Evolutionary conservation across 192 early-diverging fungal genomes (phyloP), one percentile per base, ranked within the genome.

Genomic region (Haplosporangium gracile): DNA sequence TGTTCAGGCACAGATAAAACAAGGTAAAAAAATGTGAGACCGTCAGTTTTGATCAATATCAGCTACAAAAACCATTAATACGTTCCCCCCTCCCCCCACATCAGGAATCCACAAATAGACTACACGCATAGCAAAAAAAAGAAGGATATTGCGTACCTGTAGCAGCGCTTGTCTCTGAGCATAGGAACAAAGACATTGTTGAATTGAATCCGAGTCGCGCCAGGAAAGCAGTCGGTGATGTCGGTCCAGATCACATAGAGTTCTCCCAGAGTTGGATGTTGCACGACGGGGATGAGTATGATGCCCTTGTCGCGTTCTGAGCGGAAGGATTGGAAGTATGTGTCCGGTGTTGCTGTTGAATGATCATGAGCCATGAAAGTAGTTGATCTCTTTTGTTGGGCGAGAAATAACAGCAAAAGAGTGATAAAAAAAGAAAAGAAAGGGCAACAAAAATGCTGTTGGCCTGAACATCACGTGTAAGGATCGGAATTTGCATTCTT

Each of bases 221-320:
- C 55, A 6, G 82, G 82, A 42, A 84, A 84, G 34, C 82, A 84
- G 20, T 75, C 49, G 34, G 71, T 75, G 39, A 84, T 78, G 72
- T 84, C 82, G 24, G 72, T 75, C 82, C 82, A 84, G 45, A 79
- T 81, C 47, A 81, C 49, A 71, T 71, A 81, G 26, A n/a, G 47
- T 22, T 81, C 80, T 39, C 74, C 68, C 10, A 51, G 53, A 16
- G 68, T 32, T 15, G 80, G 80, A 45, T 81, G 80, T 76, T 26
- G 39, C 0, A 60, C 68, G 16, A 51, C 51, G 7, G 80, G 80
- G 68, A 81, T 81, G 34, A 49, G 9, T 16, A 81, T 40, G 32
- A 26, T 29, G 6, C 45, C 29, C 29, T 26, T 10, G 22, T 43
- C 53, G 65, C 60, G 39, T 8, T 34, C 29, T 18, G 70, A 70